Evolutionary conservation across 129 eudicot species (phyloP).

Genomic region (Flaveria trinervia): DNA sequence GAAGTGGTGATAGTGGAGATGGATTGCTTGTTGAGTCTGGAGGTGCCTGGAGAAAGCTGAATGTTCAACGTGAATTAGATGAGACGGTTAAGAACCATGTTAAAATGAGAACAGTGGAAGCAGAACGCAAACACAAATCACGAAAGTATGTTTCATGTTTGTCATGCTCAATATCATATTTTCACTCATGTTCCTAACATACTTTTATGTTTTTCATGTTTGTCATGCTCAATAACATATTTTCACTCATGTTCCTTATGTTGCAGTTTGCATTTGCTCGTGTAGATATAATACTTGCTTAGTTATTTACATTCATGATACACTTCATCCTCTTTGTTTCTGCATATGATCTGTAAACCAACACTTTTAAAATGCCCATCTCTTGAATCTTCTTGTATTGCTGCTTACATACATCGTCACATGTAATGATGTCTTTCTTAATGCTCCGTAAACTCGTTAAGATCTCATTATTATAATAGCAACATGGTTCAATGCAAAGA

Average conservation of each 20-base stretch:
- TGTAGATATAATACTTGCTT: constrained; percentile 12
- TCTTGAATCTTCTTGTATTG: constrained; percentile 5
- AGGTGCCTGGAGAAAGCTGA: constrained; percentile 80
- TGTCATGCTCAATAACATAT: constrained; percentile 19
- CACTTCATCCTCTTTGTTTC: background rate
- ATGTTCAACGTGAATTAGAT: constrained; percentile 79
- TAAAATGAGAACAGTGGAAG: constrained; percentile 87
- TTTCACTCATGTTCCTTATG: constrained; percentile 16
- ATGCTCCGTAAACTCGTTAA: background rate
- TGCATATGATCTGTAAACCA: constrained; percentile 12
- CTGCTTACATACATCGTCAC: background rate
- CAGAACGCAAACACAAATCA: constrained; percentile 72
- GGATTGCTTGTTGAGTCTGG: constrained; percentile 93
- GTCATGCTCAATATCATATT: constrained; percentile 19
- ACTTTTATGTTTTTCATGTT: constrained; percentile 18
- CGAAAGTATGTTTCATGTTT: constrained; percentile 62
- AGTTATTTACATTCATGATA: constrained; percentile 4
- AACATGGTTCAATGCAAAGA: background rate
- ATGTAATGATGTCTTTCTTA: background rate
- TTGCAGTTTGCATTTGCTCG: constrained; percentile 19
- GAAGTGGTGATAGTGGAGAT: constrained; percentile 78
- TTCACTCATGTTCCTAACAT: constrained; percentile 10
- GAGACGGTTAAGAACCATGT: constrained; percentile 82
- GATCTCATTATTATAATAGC: background rate
- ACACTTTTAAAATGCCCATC: constrained; percentile 11